These are phyloP conservation scores for Fusarium lyarnte DNA, from an alignment of 2,329 filamentous ascomycete species.

Conservation along the genomic window DNA sequence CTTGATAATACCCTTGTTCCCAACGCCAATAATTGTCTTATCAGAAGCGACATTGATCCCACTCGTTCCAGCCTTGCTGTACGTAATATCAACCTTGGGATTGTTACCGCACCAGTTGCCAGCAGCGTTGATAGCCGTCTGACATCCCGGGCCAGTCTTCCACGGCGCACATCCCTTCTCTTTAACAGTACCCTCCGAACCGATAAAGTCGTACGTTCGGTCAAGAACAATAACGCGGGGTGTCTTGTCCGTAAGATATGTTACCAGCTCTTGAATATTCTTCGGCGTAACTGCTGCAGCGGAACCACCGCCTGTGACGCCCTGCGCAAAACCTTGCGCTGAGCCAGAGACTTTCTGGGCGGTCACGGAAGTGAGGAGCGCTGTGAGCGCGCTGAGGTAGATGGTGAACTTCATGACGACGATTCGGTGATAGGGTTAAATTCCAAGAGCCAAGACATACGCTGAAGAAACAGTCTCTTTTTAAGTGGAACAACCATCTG, in stretches of 20 bases:
- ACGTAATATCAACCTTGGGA: conserved; percentile 4
- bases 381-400: neutral
- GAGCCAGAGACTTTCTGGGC: conserved; percentile 7
- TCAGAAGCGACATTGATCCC: conserved; percentile 48
- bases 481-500: no score
- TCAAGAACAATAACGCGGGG: conserved; percentile 51
- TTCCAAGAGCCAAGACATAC: neutral
- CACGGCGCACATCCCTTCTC: conserved; percentile 33
- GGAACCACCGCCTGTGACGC: conserved; percentile 25
- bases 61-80: conserved; percentile 7
- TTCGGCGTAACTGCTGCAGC: conserved; percentile 20
- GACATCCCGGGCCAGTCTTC: conserved; percentile 30
- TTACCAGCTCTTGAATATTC: conserved; percentile 21
- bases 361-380: neutral
- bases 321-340: conserved; percentile 25
- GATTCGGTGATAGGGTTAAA: neutral
- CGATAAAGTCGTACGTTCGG: conserved; percentile 43
- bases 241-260: conserved; percentile 31
- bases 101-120: conserved; percentile 13
- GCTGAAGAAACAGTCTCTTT: accelerated
- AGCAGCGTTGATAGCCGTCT: conserved; percentile 40
- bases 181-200: conserved; percentile 37
- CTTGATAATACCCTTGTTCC: conserved; percentile 50
- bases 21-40: conserved; percentile 53
- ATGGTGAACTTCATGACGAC: neutral